These are phyloP conservation scores for Candida boidinii DNA, from an alignment of 805 yeast species.

Conservation along the genomic window DNA sequence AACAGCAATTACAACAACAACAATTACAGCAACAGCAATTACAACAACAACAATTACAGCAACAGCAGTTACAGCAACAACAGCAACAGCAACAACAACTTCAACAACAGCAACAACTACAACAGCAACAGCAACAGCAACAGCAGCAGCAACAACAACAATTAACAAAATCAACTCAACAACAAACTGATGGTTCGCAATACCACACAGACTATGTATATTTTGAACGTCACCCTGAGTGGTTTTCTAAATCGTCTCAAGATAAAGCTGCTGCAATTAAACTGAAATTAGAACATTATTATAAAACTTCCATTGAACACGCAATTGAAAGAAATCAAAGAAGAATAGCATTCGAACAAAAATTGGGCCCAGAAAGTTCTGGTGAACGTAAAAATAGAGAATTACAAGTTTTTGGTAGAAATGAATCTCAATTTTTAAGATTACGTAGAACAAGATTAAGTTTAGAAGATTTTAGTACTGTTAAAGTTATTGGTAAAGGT, in stretches of 20 bases:
- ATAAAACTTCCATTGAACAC: conserved; percentile 77
- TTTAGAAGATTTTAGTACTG: conserved; percentile 79
- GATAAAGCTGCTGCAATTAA: conserved; percentile 82
- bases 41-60: background rate
- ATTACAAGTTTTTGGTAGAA: conserved; percentile 73
- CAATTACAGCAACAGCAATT: background rate
- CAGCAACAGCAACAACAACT: conserved; percentile 4
- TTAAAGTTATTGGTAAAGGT: conserved; percentile 90
- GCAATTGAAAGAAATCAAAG: conserved; percentile 96
- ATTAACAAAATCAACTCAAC: background rate
- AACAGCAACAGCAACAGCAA: conserved; percentile 9
- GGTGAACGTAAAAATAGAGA: conserved; percentile 84
- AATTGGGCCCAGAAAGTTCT: conserved; percentile 59
- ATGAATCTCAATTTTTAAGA: conserved; percentile 80
- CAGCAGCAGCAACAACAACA: conserved; percentile 11
- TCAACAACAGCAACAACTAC: conserved; percentile 5
- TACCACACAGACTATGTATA: conserved; percentile 43
- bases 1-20: background rate
- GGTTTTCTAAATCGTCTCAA: conserved; percentile 62
- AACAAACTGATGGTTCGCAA: background rate
- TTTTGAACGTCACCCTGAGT: conserved; percentile 78
- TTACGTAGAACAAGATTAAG: conserved; percentile 77
- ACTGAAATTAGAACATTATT: conserved; percentile 73
- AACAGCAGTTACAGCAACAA: conserved; percentile 3
- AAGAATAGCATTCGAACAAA: conserved; percentile 74